A percentile compares a stretch with the other conserved stretches of the same genome.
phyloP scores from a whole-genome alignment of 805 yeast species.

The Saturnispora diversa region DNA sequence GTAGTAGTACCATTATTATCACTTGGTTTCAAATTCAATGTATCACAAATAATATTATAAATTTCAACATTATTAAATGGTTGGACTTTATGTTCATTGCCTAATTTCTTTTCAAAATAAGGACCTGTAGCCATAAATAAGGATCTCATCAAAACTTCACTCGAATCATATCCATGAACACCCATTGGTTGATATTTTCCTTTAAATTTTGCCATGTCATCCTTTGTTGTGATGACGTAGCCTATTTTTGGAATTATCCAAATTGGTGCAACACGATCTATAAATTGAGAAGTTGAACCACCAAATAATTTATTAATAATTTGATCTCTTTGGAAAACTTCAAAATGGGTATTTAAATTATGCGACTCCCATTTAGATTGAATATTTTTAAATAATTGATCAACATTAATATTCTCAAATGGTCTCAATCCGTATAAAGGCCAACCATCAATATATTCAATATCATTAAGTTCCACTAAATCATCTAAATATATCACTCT shows the following conservation, averaged over 20 bases:
- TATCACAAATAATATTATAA: conserved; percentile 66
- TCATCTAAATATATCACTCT: conserved; percentile 70
- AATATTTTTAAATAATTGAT: conserved; percentile 42
- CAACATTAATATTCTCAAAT: conserved; percentile 29
- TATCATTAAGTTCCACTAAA: conserved; percentile 42
- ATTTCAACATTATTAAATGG: conserved; percentile 72
- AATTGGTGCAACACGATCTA: conserved; percentile 68
- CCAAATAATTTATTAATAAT: conserved; percentile 54
- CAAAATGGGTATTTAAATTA: conserved; percentile 30
- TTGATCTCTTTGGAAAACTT: conserved; percentile 46
- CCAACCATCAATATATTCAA: conserved; percentile 73
- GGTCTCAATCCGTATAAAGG: conserved; percentile 79
- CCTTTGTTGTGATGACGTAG: conserved; percentile 59
- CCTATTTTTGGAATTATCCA: conserved; percentile 85
- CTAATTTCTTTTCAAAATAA: conserved; percentile 38
- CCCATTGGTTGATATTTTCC: conserved; percentile 57
- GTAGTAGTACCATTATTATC: conserved; percentile 49
- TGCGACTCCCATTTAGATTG: conserved; percentile 25
- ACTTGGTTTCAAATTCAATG: conserved; percentile 44
- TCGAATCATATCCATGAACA: conserved; percentile 78
- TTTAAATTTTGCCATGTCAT: conserved; percentile 40
- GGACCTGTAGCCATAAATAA: conserved; percentile 78
- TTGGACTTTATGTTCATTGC: conserved; percentile 30
- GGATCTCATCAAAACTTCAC: conserved; percentile 75
- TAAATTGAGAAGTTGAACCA: conserved; percentile 33